phyloP scores from a whole-genome alignment of 2,329 filamentous ascomycete genomes.

The Penicillium sumatraense region DNA sequence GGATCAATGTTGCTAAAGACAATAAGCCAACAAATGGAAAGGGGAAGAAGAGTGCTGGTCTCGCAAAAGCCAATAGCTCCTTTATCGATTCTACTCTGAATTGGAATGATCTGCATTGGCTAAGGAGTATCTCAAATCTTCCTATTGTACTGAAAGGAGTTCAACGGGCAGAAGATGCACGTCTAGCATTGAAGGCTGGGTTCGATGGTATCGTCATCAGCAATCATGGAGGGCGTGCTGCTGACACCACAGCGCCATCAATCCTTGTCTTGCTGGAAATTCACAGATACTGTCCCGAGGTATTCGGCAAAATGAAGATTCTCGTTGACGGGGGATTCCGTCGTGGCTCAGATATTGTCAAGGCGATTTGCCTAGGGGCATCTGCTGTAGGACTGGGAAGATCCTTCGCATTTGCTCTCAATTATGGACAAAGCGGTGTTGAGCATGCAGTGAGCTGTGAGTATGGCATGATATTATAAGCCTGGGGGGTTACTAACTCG shows the following conservation, averaged over 20 bases:
- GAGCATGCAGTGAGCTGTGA: slow-evolving; percentile 11
- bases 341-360: slow-evolving; percentile 56
- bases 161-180: slow-evolving; percentile 11
- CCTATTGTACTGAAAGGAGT: slow-evolving; percentile 13
- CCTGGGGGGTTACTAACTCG: neutral
- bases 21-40: neutral
- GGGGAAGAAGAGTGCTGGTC: slow-evolving; percentile 8
- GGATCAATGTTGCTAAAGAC: neutral
- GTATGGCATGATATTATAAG: neutral
- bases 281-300: slow-evolving; percentile 50
- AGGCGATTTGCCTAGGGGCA: slow-evolving; percentile 55
- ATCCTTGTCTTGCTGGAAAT: slow-evolving; percentile 55
- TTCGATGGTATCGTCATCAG: slow-evolving; percentile 14
- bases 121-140: neutral
- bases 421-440: slow-evolving; percentile 12
- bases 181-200: slow-evolving; percentile 5
- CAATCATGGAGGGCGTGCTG: slow-evolving; percentile 59
- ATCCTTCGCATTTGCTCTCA: slow-evolving; percentile 5
- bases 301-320: slow-evolving; percentile 51
- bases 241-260: slow-evolving; percentile 51
- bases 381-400: slow-evolving; percentile 54
- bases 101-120: slow-evolving; percentile 13
- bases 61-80: slow-evolving; percentile 6
- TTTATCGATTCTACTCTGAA: slow-evolving; percentile 7
- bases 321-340: slow-evolving; percentile 57